Evolutionary conservation across 2,329 filamentous ascomycete genomes (phyloP), one percentile per base, ranked within the genome.

Genomic region (Colletotrichum lupini): DNA sequence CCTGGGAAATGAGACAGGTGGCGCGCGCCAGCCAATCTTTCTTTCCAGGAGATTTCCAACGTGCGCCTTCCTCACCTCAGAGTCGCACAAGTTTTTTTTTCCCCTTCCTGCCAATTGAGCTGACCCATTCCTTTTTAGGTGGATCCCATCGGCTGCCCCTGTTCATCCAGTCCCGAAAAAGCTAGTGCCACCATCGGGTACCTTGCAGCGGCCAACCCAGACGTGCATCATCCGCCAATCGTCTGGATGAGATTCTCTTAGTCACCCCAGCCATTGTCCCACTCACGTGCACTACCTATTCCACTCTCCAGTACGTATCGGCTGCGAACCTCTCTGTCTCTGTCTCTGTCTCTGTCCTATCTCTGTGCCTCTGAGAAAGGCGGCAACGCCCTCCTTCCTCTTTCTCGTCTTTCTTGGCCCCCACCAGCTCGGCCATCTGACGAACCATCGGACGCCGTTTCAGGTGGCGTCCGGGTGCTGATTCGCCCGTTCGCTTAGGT

Each of bases 141-240:
- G 28, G 42, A 24, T 49, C 8, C 7, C 42, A 6, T 1, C 42
- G 16, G 42, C 5, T 42, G 16, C 7, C 42, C 42, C 42, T 49
- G 42, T 49, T 49, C 42, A 4, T 49, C 42, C 42, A 58, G 26
- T n/a, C 32, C 30, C 16, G 28, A 55, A 49, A 35, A 22, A 53
- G 60, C 56, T 55, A 35, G 67, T 32, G 32, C 55, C 56, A 12
- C 22, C 11, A 14, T 46, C 72, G 72, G 68, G 72, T 74, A 74
- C 72, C 72, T 74, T 74, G 68, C 72, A 74, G 72, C 52, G 49
- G 49, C 46, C 53, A 69, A 64, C 69, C 69, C 58, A 69, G 58
- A 16, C 32, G 59, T 68, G 59, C 70, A 70, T 65, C 70, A 42
- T 65, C 70, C 55, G 67, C 69, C 69, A 69, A 72, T 72, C 65